Percentiles rank a stretch among this genome's conserved stretches.
Evolutionary conservation across 768 basidiomycete species (phyloP).

Genomic region (Mycena vitilis): DNA sequence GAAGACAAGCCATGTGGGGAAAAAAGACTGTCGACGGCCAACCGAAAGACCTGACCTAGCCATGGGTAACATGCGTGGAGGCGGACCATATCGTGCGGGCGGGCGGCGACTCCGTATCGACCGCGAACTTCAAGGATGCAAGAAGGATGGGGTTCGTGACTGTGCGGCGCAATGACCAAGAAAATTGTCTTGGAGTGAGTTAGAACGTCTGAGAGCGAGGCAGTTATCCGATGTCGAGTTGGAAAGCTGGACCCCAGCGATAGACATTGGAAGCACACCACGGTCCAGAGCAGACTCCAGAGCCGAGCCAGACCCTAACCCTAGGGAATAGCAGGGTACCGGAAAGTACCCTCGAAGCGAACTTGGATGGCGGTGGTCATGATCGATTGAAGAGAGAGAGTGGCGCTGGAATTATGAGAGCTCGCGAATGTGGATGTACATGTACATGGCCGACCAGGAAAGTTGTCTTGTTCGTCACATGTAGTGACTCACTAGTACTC

Average conservation of each 20-base stretch:
- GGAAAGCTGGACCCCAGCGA: too few relatives aligned
- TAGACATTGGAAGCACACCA: neutral
- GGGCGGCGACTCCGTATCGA: neutral
- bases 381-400: neutral
- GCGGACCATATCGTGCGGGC: neutral
- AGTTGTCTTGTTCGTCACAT: too few relatives aligned
- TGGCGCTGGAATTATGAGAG: too few relatives aligned
- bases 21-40: neutral
- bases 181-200: neutral
- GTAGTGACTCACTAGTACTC: too few relatives aligned
- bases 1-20: conserved; percentile 16
- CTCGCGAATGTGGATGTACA: too few relatives aligned
- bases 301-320: too few relatives aligned
- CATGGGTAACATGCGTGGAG: neutral
- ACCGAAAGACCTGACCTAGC: conserved; percentile 16
- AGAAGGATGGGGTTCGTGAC: conserved; percentile 4
- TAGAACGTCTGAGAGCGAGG: neutral
- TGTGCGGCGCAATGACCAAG: conserved; percentile 1
- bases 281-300: conserved; percentile 1
- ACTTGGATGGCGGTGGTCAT: conserved; percentile 12
- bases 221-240: neutral
- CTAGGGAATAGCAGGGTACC: neutral
- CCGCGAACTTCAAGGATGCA: conserved; percentile 10
- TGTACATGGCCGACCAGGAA: too few relatives aligned
- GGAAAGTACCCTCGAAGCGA: neutral